Base-by-base conservation (phyloP, 306 rosid species). In the Hippophae tibetana region DNA sequence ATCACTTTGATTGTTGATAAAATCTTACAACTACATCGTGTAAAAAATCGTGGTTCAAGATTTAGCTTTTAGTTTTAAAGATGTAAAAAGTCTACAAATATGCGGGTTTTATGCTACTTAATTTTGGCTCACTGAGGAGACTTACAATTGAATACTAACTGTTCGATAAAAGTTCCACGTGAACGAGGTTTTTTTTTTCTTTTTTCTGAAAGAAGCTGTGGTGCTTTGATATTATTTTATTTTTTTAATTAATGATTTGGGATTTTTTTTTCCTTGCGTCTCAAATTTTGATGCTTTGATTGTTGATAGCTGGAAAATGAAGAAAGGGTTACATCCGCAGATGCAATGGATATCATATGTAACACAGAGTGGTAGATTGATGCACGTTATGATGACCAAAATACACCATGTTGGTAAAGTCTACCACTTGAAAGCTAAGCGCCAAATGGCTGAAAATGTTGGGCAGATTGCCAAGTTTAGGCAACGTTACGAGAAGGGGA, bases 301-400 rank as follows among this genome's bases (percentile, higher is more conserved):
- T 60, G 65, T 43, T 54, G 62, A 47, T 70, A 62, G 41, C 18
- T 5, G 13, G 74, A 63, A 54, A 57, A 92, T 92, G 99, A 92
- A 76, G 89, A 92, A 92, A 76, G 99, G 96, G 5, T 3, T 78
- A 42, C 99, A 92, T 61, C 99, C 99, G 43, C 96, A 88, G 84
- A 83, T 78, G 95, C 96, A 92, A 64, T 92, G 95, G 95, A 83
- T 92, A 67, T 81, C 95, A 0, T 89, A 88, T 46, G 96, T 88
- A 47, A 92, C 96, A 11, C 95, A 85, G 79, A 81, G 84, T 8
- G 99, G 99, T 12, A 78, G 96, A 64, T 75, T 92, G 86, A 75
- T 88, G 89, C 83, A 76, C 11, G 83, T 84, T 18, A 74, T 80
- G 96, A 88, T 85, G 96, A 79, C 96, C 69, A 92, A 88, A 77